A percentile compares a stretch with the other conserved stretches of the same genome.
phyloP scores from a whole-genome alignment of 805 yeast genomes.

The Schizosaccharomyces cryophilus region DNA sequence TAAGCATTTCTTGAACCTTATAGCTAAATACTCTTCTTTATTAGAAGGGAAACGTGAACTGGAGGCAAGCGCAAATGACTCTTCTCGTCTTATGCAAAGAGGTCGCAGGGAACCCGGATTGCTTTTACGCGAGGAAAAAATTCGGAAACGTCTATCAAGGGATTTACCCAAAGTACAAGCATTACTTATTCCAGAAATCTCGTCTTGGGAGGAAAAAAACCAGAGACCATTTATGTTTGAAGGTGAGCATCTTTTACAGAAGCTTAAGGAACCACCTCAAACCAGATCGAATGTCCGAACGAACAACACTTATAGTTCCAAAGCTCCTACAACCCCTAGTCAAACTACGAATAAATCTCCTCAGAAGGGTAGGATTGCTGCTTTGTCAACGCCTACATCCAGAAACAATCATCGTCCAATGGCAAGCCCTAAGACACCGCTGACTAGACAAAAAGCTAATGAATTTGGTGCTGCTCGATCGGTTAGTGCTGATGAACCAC shows the following conservation, averaged over 20 bases:
- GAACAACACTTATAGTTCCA: background rate
- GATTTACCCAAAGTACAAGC: constrained; percentile 40
- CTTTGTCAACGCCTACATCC: background rate
- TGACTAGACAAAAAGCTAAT: background rate
- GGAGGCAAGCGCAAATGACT: constrained; percentile 48
- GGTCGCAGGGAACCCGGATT: constrained; percentile 30
- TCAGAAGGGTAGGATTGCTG: background rate
- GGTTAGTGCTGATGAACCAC: background rate
- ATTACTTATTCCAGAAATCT: constrained; percentile 24
- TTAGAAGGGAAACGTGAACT: constrained; percentile 36
- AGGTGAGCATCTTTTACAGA: constrained; percentile 26
- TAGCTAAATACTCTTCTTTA: constrained; percentile 30
- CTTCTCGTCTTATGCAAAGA: constrained; percentile 37
- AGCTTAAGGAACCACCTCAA: constrained; percentile 7
- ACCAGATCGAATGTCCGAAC: background rate
- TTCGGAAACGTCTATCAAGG: constrained; percentile 41
- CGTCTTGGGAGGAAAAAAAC: constrained; percentile 21
- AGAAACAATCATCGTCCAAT: background rate
- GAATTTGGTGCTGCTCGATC: background rate
- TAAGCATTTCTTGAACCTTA: constrained; percentile 30
- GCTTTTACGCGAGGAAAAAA: constrained; percentile 53
- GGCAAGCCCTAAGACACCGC: background rate
- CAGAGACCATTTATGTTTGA: constrained; percentile 16
- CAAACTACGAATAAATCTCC: background rate
- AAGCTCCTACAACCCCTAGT: background rate